phyloP scores from a whole-genome alignment of 75 land plant genomes.

The Chamaecyparis obtusa region DNA sequence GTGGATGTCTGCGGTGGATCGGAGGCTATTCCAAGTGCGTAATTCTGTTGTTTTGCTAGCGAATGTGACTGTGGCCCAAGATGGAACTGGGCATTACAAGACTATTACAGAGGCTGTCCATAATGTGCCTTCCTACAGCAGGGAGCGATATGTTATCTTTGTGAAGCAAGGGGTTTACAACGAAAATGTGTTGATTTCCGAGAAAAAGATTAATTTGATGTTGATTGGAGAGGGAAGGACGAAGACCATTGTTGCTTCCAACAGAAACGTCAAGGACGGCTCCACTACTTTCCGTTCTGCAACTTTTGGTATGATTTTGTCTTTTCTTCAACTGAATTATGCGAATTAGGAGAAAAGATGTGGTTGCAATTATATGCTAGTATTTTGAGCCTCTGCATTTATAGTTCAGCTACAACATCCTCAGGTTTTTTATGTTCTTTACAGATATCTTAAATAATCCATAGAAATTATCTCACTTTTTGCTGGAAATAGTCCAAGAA shows the following conservation, averaged over 20 bases:
- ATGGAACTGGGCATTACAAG: too few relatives aligned
- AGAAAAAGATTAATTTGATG: conserved; percentile 33
- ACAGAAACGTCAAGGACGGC: conserved; percentile 26
- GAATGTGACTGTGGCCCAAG: conserved; percentile 58
- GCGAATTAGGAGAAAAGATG: too few relatives aligned
- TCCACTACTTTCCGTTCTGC: conserved; percentile 30
- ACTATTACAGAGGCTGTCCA: conserved; percentile 34
- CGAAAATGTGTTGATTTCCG: conserved; percentile 40
- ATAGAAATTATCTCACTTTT: too few relatives aligned
- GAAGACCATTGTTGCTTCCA: conserved; percentile 40
- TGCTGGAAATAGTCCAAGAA: too few relatives aligned
- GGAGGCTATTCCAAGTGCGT: conserved; percentile 19
- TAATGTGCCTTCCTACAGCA: too few relatives aligned
- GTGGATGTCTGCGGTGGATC: conserved; percentile 33
- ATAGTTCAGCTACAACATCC: too few relatives aligned
- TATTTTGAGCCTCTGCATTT: too few relatives aligned
- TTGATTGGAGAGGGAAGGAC: conserved; percentile 55
- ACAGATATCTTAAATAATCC: too few relatives aligned
- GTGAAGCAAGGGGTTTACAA: conserved; percentile 20
- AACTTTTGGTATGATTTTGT: conserved; percentile 39
- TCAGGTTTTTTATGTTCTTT: too few relatives aligned
- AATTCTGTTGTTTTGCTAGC: conserved; percentile 14
- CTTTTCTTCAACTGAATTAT: background rate
- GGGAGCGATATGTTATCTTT: too few relatives aligned
- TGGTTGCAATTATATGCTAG: too few relatives aligned